A percentile compares a stretch with the other conserved stretches of the same genome.
Conservation (phyloP, 805 yeast genomes). For the Candida michaelii region DNA sequence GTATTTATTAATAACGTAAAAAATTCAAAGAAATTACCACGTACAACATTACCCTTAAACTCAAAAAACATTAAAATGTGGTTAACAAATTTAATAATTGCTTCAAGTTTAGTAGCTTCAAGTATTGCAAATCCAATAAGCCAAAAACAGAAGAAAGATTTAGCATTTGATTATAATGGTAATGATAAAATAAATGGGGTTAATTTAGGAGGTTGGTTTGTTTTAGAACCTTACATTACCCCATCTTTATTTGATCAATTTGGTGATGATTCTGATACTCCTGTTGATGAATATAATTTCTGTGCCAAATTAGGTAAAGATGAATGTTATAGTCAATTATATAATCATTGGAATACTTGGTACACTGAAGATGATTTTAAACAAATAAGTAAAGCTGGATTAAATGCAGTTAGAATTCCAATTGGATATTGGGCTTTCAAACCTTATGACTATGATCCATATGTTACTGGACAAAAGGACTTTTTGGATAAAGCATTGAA, state of each 20-base stretch:
- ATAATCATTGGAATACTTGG: constrained; percentile 78
- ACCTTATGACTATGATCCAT: constrained; percentile 67
- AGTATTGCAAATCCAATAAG: background rate
- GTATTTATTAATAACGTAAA: too few species aligned
- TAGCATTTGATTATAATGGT: constrained; percentile 29
- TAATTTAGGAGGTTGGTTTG: constrained; percentile 88
- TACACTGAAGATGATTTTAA: constrained; percentile 70
- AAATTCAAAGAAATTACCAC: too few species aligned
- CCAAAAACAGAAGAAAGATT: constrained; percentile 7
- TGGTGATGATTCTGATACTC: constrained; percentile 41
- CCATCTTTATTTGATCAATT: constrained; percentile 68
- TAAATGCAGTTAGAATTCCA: constrained; percentile 87
- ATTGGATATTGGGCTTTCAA: constrained; percentile 94
- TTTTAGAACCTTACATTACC: constrained; percentile 81
- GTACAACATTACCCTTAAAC: background rate
- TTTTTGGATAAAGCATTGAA: constrained; percentile 74
- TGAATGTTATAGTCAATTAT: constrained; percentile 50
- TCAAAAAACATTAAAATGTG: background rate
- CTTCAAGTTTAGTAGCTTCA: background rate
- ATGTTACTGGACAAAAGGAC: constrained; percentile 74
- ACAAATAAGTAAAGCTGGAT: constrained; percentile 58
- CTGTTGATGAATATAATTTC: constrained; percentile 83
- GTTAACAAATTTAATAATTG: background rate
- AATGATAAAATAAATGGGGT: constrained; percentile 58
- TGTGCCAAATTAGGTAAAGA: constrained; percentile 60